Evolutionary conservation across 176 grass and related monocot species (phyloP).

Genomic region (Chrysopogon serrulatus): DNA sequence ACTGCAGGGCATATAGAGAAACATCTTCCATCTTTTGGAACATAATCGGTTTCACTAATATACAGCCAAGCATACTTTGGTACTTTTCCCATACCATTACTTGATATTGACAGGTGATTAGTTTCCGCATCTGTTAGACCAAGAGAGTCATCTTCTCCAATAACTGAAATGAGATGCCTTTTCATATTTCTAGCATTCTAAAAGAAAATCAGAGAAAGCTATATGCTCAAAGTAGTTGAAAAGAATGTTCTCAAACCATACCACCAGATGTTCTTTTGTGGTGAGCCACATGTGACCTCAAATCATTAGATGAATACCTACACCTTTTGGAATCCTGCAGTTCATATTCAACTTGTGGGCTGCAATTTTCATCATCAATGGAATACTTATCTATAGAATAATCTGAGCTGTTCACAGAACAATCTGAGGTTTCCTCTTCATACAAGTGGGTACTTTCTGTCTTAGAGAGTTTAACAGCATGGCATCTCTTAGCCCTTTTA

Average conservation of each 20-base stretch:
- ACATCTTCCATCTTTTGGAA: background rate
- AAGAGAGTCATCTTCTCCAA: conserved; percentile 22
- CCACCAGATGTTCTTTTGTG: conserved; percentile 2
- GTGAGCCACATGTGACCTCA: conserved; percentile 5
- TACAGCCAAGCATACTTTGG: background rate
- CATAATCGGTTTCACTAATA: background rate
- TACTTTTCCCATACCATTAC: conserved; percentile 13
- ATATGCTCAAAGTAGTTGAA: conserved; percentile 7
- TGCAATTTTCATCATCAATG: background rate
- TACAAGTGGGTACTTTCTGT: conserved; percentile 15
- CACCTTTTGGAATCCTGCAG: conserved; percentile 22
- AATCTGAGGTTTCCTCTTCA: conserved; percentile 21
- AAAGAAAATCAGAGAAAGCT: background rate
- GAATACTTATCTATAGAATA: conserved; percentile 19
- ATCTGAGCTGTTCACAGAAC: conserved; percentile 25
- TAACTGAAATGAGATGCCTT: conserved; percentile 27
- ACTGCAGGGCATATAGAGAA: conserved; percentile 6
- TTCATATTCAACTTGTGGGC: conserved; percentile 25
- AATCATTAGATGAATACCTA: conserved; percentile 26
- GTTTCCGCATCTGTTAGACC: conserved; percentile 18
- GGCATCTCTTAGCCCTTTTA: conserved; percentile 60
- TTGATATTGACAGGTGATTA: conserved; percentile 29
- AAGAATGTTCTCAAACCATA: conserved; percentile 28
- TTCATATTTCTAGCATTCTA: conserved; percentile 30
- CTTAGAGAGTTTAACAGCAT: conserved; percentile 29